Evolutionary conservation across 2,329 filamentous ascomycete species (phyloP), one percentile per base, ranked within the genome.

Genomic region (Pseudovirgaria hyperparasitica): DNA sequence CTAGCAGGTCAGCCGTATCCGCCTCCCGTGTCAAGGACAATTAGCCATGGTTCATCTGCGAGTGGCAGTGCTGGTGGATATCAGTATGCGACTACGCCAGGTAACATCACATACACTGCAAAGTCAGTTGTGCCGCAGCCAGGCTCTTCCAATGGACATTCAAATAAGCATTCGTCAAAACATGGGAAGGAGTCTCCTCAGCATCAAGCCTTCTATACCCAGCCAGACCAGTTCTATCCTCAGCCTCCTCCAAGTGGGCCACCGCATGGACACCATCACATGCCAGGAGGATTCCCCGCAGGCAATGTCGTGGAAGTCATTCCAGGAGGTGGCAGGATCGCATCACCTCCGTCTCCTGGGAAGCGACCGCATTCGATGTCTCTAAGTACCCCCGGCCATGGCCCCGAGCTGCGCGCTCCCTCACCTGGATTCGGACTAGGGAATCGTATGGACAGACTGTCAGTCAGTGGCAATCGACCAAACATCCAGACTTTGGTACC

Each of bases 401-500:
- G n/a, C n/a, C 41, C 44, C 8, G 46, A 52, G 13, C 11, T 30
- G 5, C 20, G 24, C 16, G 26, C 30, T 9, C 27, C 30, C 8
- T 30, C 37, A 14, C 34, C 42, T 16, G 37, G 41, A 6, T n/a
- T n/a, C n/a, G 56, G 54, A 3, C 41, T 63, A 14, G 43, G 39
- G 6, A 43, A 44, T 19, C 52, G 57, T 19, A 60, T 62, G 57
- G 52, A 60, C 27, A 50, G 58, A 24, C 48, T 65, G 15, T 62
- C 59, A 2, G 59, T 65, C 16, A 59, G 56, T 32, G 60, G 60
- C 6, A 56, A 57, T 32, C 44, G 58, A 23, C 55, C 56, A 14
- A 50, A 59, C 29, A 34, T 58, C 11, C 43, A 55, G 11, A 48
- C 40, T 8, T 48, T 55, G 8, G 41, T 50, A 6, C 45, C 50